These are phyloP conservation scores for Mycena chlorophos DNA, from an alignment of 768 basidiomycete genomes.

Conservation along the genomic window DNA sequence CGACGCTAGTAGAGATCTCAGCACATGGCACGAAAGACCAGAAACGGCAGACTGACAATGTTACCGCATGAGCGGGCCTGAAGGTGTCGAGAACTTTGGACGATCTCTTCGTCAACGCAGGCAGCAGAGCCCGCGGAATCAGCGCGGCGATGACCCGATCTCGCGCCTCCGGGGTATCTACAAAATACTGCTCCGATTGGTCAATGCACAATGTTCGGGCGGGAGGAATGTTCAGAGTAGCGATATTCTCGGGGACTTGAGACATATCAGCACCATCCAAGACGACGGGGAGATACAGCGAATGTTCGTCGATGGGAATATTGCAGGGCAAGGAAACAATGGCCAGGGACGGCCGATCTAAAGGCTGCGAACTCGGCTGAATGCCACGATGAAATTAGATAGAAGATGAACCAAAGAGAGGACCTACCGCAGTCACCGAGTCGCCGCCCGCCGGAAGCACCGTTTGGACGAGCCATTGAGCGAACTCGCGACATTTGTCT, in stretches of 20 bases:
- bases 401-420: conserved; percentile 32
- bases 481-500: conserved; percentile 62
- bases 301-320: conserved; percentile 40
- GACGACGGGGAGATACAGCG: conserved; percentile 62
- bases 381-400: conserved; percentile 33
- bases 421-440: conserved; percentile 21
- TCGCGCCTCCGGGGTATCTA: conserved; percentile 43
- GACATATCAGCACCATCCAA: conserved; percentile 34
- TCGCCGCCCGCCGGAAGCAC: conserved; percentile 43
- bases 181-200: conserved; percentile 39
- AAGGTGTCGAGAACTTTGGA: conserved; percentile 40
- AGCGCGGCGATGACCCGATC: conserved; percentile 41
- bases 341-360: conserved; percentile 59
- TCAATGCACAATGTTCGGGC: conserved; percentile 39
- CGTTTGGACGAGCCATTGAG: conserved; percentile 60
- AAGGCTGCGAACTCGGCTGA: conserved; percentile 43
- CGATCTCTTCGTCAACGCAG: conserved; percentile 43
- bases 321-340: conserved; percentile 64
- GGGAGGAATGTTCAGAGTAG: conserved; percentile 42
- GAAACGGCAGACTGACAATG: conserved; percentile 51
- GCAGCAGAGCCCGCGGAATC: conserved; percentile 47
- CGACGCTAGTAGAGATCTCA: conserved; percentile 51
- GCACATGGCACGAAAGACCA: conserved; percentile 6
- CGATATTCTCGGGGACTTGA: conserved; percentile 45
- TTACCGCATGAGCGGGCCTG: conserved; percentile 58